Evolutionary conservation across 208 protist species (phyloP), one percentile per base, ranked within the genome.

Genomic region (Acanthamoeba sp.): DNA sequence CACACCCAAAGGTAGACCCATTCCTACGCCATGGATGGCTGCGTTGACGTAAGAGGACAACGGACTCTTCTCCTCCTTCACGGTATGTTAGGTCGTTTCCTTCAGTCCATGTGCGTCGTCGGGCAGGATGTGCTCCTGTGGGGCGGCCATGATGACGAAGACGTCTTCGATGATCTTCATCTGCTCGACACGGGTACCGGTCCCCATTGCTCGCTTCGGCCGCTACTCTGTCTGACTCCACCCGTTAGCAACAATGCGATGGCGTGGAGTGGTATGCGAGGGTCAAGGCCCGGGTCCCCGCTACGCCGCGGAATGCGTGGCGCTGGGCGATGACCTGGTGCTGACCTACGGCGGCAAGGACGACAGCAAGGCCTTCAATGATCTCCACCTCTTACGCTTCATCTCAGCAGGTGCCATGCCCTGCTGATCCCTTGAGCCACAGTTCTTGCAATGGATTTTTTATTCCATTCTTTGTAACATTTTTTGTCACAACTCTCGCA

Each of bases 101-200:
- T 78, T 14, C 69, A 78, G 7, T 36, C 69, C 20, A 78, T 38
- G 69, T 78, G 69, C 69, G 29, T 24, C 12, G 20, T 78, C 20
- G 69, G 29, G 20, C 34, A 9, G 12, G 29, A n/a, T 18, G 22
- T 36, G 24, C 29, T 42, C 16, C 16, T 78, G 29, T 40, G 69
- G 32, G 69, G 69, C 29, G 69, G 69, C 18, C 69, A 78, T 38
- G 69, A 78, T 42, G 69, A 78, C 38, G 69, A 78, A 16, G 69
- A 78, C 69, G 69, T 78, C 12, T 78, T 78, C 29, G 69, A 78
- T 32, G 69, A 78, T 40, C 34, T 78, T 18, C 29, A 78, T 22
- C 38, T 78, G 69, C 5, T 78, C 20, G 69, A 78, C 29, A 78
- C 29, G 12, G 69, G 29, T 38, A 40, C 62, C 7, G 10, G 10